Evolutionary conservation across 2,329 filamentous ascomycete species (phyloP).

Genomic region (Aureobasidium sp.): DNA sequence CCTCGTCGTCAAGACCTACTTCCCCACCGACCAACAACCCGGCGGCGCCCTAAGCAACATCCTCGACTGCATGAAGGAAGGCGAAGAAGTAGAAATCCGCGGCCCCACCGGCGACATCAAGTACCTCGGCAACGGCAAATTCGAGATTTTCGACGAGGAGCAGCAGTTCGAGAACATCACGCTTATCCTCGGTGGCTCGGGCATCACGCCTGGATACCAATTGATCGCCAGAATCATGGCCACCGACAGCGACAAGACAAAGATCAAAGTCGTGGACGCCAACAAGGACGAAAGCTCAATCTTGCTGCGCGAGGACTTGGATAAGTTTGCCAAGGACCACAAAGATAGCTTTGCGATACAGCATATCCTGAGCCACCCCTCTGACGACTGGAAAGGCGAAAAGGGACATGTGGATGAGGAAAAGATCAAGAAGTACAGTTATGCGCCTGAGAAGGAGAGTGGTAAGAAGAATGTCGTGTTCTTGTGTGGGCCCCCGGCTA

Average conservation of each 20-base stretch:
- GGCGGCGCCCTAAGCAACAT: constrained; percentile 50
- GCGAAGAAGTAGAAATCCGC: constrained; percentile 46
- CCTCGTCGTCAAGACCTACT: constrained; percentile 47
- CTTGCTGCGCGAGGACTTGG: constrained; percentile 38
- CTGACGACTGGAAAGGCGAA: constrained; percentile 40
- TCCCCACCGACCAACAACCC: constrained; percentile 40
- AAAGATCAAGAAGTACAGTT: constrained; percentile 36
- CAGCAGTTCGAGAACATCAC: constrained; percentile 39
- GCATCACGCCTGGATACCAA: constrained; percentile 47
- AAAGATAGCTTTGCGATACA: constrained; percentile 37
- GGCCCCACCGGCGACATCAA: constrained; percentile 47
- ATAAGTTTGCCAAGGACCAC: constrained; percentile 33
- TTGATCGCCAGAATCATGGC: constrained; percentile 41
- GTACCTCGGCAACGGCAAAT: constrained; percentile 42
- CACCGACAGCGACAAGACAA: constrained; percentile 29
- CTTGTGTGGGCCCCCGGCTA: constrained; percentile 44
- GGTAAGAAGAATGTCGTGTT: constrained; percentile 34
- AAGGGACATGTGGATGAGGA: constrained; percentile 40
- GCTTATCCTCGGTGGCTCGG: constrained; percentile 45
- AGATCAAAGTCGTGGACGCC: constrained; percentile 41
- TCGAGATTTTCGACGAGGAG: constrained; percentile 39
- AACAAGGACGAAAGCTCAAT: constrained; percentile 45
- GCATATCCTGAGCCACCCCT: constrained; percentile 42
- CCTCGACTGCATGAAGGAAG: constrained; percentile 43
- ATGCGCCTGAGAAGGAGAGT: constrained; percentile 33